Conservation (phyloP, 768 basidiomycete species). For the Lactarius quietus region DNA sequence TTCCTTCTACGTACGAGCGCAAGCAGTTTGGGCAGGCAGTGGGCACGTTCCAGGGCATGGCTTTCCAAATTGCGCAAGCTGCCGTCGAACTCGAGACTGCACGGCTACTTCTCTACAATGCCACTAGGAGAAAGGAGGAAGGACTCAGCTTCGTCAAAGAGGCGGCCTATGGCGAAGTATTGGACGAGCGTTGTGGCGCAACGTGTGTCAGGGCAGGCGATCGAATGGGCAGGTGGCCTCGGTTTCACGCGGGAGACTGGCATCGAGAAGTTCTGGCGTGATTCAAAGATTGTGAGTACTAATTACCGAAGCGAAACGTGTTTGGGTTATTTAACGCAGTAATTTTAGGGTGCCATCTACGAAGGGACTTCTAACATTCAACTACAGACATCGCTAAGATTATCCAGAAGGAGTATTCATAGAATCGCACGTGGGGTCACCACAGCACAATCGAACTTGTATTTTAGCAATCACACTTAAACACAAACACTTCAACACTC, state of each 20-base stretch:
- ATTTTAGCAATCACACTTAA: background rate
- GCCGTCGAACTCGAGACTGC: constrained; percentile 89
- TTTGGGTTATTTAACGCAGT: background rate
- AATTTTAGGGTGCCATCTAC: constrained; percentile 74
- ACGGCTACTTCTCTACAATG: constrained; percentile 91
- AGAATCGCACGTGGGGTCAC: constrained; percentile 10
- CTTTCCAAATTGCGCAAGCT: constrained; percentile 88
- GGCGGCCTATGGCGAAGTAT: constrained; percentile 97
- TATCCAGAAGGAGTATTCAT: constrained; percentile 82
- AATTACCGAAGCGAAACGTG: background rate
- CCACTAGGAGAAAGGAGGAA: constrained; percentile 92
- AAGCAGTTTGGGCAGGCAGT: constrained; percentile 93
- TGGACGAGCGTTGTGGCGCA: constrained; percentile 88
- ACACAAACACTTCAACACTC: background rate
- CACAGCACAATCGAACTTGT: background rate
- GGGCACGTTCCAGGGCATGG: constrained; percentile 95
- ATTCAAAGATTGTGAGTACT: constrained; percentile 86
- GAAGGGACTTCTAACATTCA: constrained; percentile 99
- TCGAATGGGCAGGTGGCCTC: constrained; percentile 94
- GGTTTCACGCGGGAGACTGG: constrained; percentile 93
- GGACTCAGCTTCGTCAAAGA: constrained; percentile 86
- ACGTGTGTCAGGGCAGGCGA: constrained; percentile 80
- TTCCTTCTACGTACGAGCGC: constrained; percentile 93
- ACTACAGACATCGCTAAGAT: constrained; percentile 94
- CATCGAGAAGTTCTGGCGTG: constrained; percentile 95